These are phyloP conservation scores for Coemansia sp. DNA, from an alignment of 192 early-diverging fungal genomes.

Conservation along the genomic window DNA sequence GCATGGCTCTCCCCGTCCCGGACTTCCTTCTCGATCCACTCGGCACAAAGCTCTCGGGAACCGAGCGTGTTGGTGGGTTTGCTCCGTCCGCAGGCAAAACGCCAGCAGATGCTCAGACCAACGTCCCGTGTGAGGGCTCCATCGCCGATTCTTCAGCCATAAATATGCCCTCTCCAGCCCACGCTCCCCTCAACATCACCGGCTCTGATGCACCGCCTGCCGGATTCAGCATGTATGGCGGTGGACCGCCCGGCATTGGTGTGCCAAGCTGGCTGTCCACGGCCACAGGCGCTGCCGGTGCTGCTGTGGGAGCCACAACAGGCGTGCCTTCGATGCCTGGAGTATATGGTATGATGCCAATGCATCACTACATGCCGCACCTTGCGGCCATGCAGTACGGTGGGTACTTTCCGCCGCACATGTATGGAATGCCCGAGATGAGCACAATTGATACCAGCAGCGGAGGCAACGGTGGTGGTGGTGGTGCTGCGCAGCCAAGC, in stretches of 20 bases:
- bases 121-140: not conserved
- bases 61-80: constrained; percentile 32
- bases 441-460: constrained; percentile 12
- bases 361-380: constrained; percentile 45
- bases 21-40: not conserved
- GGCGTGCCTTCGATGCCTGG: constrained; percentile 15
- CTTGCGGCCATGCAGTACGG: constrained; percentile 38
- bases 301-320: constrained; percentile 3
- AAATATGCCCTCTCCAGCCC: constrained; percentile 28
- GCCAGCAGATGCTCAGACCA: not conserved
- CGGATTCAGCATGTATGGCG: constrained; percentile 23
- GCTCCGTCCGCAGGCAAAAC: constrained; percentile 9
- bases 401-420: constrained; percentile 47
- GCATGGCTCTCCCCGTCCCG: not conserved
- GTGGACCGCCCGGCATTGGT: not conserved
- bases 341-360: constrained; percentile 38
- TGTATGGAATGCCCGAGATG: constrained; percentile 36
- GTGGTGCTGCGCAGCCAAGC: not conserved
- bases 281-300: not conserved
- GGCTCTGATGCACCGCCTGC: constrained; percentile 11
- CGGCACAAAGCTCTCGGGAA: not conserved
- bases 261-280: constrained; percentile 21
- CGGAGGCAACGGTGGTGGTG: not conserved
- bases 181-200: not conserved
- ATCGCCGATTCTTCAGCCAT: not conserved